Evolutionary conservation across 2,329 filamentous ascomycete species (phyloP).

Genomic region (Tolypocladium nubicola): DNA sequence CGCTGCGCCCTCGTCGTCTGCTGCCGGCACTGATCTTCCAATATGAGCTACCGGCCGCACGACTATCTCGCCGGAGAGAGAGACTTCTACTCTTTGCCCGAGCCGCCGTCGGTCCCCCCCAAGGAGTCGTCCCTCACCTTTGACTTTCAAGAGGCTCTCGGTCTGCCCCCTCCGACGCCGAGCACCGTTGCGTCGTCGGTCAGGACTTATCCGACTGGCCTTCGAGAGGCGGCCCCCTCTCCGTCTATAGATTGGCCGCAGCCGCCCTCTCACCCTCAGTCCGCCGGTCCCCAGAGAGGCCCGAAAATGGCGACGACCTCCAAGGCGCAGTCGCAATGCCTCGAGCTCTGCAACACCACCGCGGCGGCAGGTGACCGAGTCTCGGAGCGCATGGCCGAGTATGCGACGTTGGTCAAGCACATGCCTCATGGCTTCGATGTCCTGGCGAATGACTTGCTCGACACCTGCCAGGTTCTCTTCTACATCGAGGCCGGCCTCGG

Average conservation of each 20-base stretch:
- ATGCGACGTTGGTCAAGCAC: conserved; percentile 45
- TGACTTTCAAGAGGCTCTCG: conserved; percentile 5
- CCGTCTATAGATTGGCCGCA: neutral
- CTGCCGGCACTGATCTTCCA: neutral
- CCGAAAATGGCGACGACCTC: conserved; percentile 4
- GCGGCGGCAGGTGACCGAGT: conserved; percentile 53
- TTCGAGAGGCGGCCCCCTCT: neutral
- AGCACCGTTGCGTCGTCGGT: neutral
- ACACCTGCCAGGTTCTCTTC: conserved; percentile 55
- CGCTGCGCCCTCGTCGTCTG: neutral
- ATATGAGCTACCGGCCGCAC: neutral
- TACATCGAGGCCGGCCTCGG: conserved; percentile 56
- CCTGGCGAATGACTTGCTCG: conserved; percentile 56
- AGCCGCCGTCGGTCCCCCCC: conserved; percentile 2
- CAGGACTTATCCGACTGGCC: neutral
- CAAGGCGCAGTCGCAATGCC: conserved; percentile 21
- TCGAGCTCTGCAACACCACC: conserved; percentile 42
- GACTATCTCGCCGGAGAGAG: neutral
- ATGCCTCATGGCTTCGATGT: conserved; percentile 44
- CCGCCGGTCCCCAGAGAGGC: neutral
- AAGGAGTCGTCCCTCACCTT: conserved; percentile 2
- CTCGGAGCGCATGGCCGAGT: conserved; percentile 54
- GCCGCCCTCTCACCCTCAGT: neutral
- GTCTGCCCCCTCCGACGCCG: conserved; percentile 1
- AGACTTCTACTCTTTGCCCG: neutral